phyloP scores from a whole-genome alignment of 2,329 filamentous ascomycete genomes.

The Colletotrichum sp. region DNA sequence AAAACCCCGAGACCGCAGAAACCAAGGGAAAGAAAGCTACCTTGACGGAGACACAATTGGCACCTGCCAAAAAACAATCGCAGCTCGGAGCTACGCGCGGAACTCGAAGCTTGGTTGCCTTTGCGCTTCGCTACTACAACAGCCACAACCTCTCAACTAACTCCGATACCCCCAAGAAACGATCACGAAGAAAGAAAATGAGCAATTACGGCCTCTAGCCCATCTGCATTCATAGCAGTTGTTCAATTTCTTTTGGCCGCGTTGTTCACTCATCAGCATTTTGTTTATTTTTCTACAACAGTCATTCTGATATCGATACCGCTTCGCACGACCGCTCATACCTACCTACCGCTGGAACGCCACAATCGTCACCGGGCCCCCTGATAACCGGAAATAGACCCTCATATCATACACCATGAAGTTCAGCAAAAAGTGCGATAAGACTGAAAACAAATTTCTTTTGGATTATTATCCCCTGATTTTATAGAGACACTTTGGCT shows the following conservation, averaged over 20 bases:
- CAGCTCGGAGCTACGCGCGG: not conserved
- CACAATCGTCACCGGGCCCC: not conserved
- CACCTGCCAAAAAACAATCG: not conserved
- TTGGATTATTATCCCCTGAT: not conserved
- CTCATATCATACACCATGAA: constrained; percentile 59
- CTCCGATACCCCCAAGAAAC: not conserved
- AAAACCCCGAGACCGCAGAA: not conserved
- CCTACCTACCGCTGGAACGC: not conserved
- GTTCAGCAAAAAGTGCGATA: constrained; percentile 64
- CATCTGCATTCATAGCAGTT: constrained; percentile 11
- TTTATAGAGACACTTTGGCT: constrained; percentile 16
- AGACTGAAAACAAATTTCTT: not conserved
- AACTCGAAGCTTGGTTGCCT: not conserved
- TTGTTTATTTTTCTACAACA: not conserved
- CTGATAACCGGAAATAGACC: constrained; percentile 10
- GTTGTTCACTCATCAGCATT: not conserved
- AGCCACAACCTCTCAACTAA: not conserved
- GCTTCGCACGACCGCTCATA: not conserved
- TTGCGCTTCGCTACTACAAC: not conserved
- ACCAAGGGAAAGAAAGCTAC: not conserved
- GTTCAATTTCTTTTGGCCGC: not conserved
- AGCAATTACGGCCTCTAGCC: not conserved
- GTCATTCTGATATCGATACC: not conserved
- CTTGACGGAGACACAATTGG: not conserved
- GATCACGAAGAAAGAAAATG: not conserved